These are phyloP conservation scores for Claviceps maximensis DNA, from an alignment of 2,329 filamentous ascomycete genomes.

Conservation along the genomic window DNA sequence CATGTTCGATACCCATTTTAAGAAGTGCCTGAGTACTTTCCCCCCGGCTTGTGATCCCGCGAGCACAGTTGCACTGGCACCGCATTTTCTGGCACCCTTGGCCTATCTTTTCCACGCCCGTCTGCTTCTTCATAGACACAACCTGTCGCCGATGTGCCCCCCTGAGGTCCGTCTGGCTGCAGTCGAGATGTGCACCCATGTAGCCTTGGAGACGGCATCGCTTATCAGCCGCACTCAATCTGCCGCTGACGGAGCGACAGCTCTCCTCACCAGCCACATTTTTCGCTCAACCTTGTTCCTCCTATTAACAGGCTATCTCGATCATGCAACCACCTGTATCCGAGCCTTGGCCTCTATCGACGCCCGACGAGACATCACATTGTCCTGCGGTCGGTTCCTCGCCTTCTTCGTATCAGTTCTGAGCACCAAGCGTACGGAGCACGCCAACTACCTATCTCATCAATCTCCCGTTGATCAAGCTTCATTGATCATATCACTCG, in stretches of 20 bases:
- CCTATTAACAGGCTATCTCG: constrained; percentile 59
- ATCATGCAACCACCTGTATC: constrained; percentile 59
- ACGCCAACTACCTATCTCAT: constrained; percentile 24
- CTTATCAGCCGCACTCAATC: constrained; percentile 56
- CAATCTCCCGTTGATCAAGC: constrained; percentile 20
- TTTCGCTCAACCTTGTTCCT: constrained; percentile 79
- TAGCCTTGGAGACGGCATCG: constrained; percentile 65
- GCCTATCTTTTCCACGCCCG: constrained; percentile 70
- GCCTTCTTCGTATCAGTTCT: constrained; percentile 66
- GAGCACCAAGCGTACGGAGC: constrained; percentile 38
- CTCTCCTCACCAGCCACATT: constrained; percentile 67
- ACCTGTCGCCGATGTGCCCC: constrained; percentile 61
- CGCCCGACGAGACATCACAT: constrained; percentile 56
- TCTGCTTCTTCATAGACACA: constrained; percentile 79
- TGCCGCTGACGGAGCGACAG: constrained; percentile 54
- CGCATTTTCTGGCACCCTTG: constrained; percentile 60
- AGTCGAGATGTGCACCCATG: constrained; percentile 61
- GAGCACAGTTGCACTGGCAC: constrained; percentile 55
- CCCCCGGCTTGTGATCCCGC: constrained; percentile 59
- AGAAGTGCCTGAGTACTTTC: constrained; percentile 59
- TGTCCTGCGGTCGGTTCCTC: constrained; percentile 68
- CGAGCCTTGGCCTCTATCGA: constrained; percentile 59
- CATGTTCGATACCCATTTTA: constrained; percentile 73
- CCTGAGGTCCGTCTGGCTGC: constrained; percentile 54
- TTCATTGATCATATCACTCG: constrained; percentile 19